Base-by-base conservation (phyloP, 345 rosid genomes). In the Firmiana major region DNA sequence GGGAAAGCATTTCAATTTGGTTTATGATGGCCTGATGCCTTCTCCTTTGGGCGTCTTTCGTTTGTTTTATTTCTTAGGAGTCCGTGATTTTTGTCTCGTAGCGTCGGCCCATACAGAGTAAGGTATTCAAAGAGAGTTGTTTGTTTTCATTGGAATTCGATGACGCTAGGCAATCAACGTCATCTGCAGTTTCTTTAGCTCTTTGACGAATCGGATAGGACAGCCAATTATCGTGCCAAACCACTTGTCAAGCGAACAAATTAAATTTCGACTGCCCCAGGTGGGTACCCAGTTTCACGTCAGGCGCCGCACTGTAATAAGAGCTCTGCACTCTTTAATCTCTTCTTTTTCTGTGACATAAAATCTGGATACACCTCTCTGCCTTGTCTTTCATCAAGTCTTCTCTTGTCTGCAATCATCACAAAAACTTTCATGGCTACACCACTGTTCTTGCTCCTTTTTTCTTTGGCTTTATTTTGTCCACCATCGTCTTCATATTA, bases 361-460 rank as follows among this genome's bases (percentile, higher is more conserved):
- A 38, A 63, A 63, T 34, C 15, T 10, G 12, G 0, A 0, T 34
- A 26, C 17, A 17, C 9, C n/a, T 42, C n/a, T 66, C 24, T 24
- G 11, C 46, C 51, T n/a, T 2, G 2, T n/a, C 9, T n/a, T 9
- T 7, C 6, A 2, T 54, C 51, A 43, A 45, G 54, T 26, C 55
- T 15, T 71, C 10, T 7, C 63, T 45, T 45, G 36, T 17, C 73
- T 69, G 17, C 10, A 3, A 60, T 43, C 43, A 4, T 24, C 40
- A 43, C 45, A 11, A 43, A n/a, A 22, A 11, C 5, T 1, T 75
- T 63, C 53, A 77, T 77, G 79, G 74, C 73, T 24, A 16, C 26
- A 0, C 55, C 54, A 2, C 3, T 57, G 28, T 1, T 54, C 21
- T 17, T 43, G 2, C 58, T 77, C 36, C 10, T 24, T 66, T 22